Evolutionary conservation across 805 yeast species (phyloP).

Genomic region (Yamadazyma sp.): DNA sequence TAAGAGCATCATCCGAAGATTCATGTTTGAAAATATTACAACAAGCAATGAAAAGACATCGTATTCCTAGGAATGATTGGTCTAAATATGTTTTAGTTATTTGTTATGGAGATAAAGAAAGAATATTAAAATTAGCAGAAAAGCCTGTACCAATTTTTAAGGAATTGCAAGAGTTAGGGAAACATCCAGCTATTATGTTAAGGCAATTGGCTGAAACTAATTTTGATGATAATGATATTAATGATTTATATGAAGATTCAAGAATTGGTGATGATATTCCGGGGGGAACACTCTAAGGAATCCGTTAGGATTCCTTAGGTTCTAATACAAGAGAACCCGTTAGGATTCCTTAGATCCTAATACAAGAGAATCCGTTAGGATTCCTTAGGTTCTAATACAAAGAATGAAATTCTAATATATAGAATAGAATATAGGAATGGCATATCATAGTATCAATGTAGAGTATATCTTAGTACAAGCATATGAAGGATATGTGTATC

Average conservation of each 20-base stretch:
- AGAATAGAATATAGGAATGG: no score
- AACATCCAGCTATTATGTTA: slow-evolving; percentile 89
- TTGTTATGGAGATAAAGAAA: slow-evolving; percentile 86
- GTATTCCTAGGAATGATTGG: slow-evolving; percentile 77
- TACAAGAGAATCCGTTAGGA: slow-evolving; percentile 1
- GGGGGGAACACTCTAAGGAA: slow-evolving; percentile 39
- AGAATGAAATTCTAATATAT: no score
- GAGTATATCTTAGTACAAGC: no score
- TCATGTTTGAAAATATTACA: slow-evolving; percentile 86
- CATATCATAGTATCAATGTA: no score
- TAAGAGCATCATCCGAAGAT: slow-evolving; percentile 85
- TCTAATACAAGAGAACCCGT: no score
- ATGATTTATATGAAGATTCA: slow-evolving; percentile 31
- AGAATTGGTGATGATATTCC: slow-evolving; percentile 44
- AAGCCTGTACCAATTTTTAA: slow-evolving; percentile 84
- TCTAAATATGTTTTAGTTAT: slow-evolving; percentile 83
- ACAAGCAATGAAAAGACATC: slow-evolving; percentile 84
- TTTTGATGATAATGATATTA: slow-evolving; percentile 22
- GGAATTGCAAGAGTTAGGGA: slow-evolving; percentile 79
- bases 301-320: no score
- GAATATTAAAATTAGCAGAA: slow-evolving; percentile 79
- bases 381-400: not conserved
- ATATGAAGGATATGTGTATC: no score
- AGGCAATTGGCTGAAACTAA: slow-evolving; percentile 61
- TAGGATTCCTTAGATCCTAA: no score